phyloP scores from a whole-genome alignment of 208 protist genomes.

The Wallacemonas sp. region DNA sequence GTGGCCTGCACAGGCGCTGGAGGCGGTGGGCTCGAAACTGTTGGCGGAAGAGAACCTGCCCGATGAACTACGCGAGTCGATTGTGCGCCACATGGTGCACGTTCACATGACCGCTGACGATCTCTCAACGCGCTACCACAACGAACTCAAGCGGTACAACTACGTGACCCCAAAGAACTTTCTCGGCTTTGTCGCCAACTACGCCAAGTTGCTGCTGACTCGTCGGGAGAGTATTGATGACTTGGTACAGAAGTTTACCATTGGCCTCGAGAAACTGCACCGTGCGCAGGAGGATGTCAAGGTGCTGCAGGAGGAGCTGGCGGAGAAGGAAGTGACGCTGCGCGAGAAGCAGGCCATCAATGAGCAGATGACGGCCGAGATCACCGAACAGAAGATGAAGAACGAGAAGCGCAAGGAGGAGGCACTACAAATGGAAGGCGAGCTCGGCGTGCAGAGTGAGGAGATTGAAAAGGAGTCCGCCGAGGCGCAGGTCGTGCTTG shows the following conservation, averaged over 20 bases:
- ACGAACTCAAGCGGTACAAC: constrained; percentile 94
- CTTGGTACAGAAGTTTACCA: constrained; percentile 94
- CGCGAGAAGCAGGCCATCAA: constrained; percentile 94
- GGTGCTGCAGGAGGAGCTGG: constrained; percentile 93
- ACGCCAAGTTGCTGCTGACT: constrained; percentile 91
- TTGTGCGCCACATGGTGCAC: constrained; percentile 96
- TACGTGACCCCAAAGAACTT: constrained; percentile 99
- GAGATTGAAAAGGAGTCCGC: constrained; percentile 92
- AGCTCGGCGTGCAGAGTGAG: constrained; percentile 87
- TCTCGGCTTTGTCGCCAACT: constrained; percentile 97
- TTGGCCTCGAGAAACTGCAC: constrained; percentile 96
- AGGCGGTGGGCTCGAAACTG: constrained; percentile 90
- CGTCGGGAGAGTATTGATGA: constrained; percentile 94
- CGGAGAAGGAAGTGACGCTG: constrained; percentile 94
- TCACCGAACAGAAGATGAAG: constrained; percentile 88
- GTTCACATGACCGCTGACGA: constrained; percentile 93
- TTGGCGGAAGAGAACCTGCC: constrained; percentile 90
- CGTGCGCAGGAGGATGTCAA: constrained; percentile 95
- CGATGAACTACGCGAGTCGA: constrained; percentile 71
- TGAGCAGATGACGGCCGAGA: constrained; percentile 90
- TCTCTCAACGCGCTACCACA: constrained; percentile 88
- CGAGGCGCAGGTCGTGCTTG: constrained; percentile 94
- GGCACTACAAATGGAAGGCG: constrained; percentile 89
- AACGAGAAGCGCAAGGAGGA: constrained; percentile 89
- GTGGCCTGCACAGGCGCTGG: constrained; percentile 97